These are phyloP conservation scores for Candida adriatica DNA, from an alignment of 805 yeast species.

Conservation along the genomic window DNA sequence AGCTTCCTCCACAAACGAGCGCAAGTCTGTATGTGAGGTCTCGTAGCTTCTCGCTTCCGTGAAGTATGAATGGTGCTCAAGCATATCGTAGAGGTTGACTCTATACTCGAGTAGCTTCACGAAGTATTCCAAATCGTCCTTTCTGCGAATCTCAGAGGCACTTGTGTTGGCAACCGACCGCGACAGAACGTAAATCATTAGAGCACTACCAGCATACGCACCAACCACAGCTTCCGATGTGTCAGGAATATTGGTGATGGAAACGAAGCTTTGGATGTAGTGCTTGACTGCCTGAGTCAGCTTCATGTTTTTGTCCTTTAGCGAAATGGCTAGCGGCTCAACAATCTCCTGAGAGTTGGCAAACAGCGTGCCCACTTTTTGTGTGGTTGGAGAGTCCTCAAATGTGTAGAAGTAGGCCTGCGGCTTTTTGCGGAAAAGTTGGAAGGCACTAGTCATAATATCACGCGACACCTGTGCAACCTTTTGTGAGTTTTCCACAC, in stretches of 20 bases:
- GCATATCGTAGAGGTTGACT: conserved; percentile 22
- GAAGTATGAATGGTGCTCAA: conserved; percentile 22
- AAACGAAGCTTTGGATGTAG: conserved; percentile 28
- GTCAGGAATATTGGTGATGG: conserved; percentile 25
- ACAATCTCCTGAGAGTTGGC: conserved; percentile 3
- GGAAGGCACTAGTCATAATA: conserved; percentile 25
- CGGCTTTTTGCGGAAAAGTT: conserved; percentile 28
- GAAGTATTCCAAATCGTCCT: conserved; percentile 32
- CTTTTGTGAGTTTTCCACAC: conserved; percentile 5
- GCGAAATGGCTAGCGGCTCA: conserved; percentile 33
- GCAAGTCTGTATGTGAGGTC: conserved; percentile 21
- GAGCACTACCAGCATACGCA: conserved; percentile 32
- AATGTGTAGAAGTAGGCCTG: conserved; percentile 23
- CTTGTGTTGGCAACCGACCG: conserved; percentile 27
- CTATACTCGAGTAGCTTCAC: conserved; percentile 34
- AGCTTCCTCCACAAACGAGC: conserved; percentile 42
- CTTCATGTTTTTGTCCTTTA: conserved; percentile 30
- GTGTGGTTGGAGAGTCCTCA: not conserved
- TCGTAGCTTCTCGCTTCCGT: conserved; percentile 22
- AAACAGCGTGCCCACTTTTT: conserved; percentile 5
- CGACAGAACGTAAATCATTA: conserved; percentile 32
- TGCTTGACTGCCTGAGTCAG: conserved; percentile 30
- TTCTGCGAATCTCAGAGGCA: conserved; percentile 25
- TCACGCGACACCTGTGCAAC: conserved; percentile 18
- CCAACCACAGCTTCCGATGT: conserved; percentile 26